Percentiles rank a stretch among this genome's conserved stretches.
Evolutionary conservation across 176 grass and related monocot species (phyloP).

Genomic region (Zea luxurians): DNA sequence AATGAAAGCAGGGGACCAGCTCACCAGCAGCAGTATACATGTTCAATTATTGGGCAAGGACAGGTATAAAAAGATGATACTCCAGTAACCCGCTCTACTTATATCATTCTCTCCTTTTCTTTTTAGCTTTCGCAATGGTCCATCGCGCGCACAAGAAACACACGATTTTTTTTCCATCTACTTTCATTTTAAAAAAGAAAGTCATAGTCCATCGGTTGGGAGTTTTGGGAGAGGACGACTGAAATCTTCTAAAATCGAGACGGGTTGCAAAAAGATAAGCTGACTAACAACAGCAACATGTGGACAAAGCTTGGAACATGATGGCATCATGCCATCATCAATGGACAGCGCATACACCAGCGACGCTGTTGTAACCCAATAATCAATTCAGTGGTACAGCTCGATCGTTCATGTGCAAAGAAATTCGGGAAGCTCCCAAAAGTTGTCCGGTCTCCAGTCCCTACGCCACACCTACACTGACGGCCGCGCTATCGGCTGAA

Average conservation of each 20-base stretch:
- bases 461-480: not conserved
- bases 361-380: conserved; percentile 7
- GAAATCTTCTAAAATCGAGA: conserved; percentile 23
- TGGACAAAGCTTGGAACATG: conserved; percentile 15
- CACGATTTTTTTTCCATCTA: not conserved
- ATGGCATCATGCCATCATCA: conserved; percentile 37
- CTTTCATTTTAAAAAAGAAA: not conserved
- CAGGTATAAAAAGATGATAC: conserved; percentile 14
- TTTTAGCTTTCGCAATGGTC: conserved; percentile 6
- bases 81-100: conserved; percentile 3
- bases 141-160: not conserved
- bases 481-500: not conserved
- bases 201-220: not conserved
- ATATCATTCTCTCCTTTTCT: not conserved
- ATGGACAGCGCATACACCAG: conserved; percentile 11
- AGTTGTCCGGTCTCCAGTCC: not conserved
- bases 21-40: conserved; percentile 36
- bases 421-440: conserved; percentile 30
- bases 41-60: conserved; percentile 38
- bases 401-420: conserved; percentile 19
- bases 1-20: conserved; percentile 37
- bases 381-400: conserved; percentile 5
- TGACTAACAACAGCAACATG: conserved; percentile 31
- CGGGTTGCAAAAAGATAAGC: conserved; percentile 13
- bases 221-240: conserved; percentile 24